A percentile compares a stretch with the other conserved stretches of the same genome.
phyloP scores from a whole-genome alignment of 1,284 basidiomycete genomes.

The Phaffia rhodozyma region DNA sequence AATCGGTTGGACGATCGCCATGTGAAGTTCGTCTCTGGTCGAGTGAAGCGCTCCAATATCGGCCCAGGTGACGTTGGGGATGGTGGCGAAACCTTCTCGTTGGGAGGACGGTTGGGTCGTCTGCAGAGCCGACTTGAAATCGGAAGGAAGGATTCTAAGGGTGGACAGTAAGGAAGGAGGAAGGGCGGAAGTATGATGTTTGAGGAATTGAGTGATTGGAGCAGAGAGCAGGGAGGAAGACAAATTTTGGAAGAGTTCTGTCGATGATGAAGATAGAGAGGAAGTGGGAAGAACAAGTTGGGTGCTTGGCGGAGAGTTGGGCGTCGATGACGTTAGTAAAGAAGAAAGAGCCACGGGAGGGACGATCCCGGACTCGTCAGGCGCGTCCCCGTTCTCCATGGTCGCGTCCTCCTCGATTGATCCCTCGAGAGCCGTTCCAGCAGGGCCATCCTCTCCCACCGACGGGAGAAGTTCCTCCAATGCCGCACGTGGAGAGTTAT shows the following conservation, averaged over 20 bases:
- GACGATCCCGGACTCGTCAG: too few relatives aligned
- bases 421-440: too few relatives aligned
- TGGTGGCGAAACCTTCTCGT: slow-evolving; percentile 92
- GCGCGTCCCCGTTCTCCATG: background rate
- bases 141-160: slow-evolving; percentile 62
- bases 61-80: slow-evolving; percentile 89
- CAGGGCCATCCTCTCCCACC: background rate
- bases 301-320: slow-evolving; percentile 6
- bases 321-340: background rate
- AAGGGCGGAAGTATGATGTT: slow-evolving; percentile 68
- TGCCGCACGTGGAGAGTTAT: slow-evolving; percentile 2
- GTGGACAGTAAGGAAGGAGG: slow-evolving; percentile 63
- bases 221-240: slow-evolving; percentile 40
- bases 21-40: slow-evolving; percentile 82
- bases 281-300: slow-evolving; percentile 18
- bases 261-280: background rate
- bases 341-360: too few relatives aligned
- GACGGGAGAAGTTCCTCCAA: background rate
- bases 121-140: slow-evolving; percentile 68
- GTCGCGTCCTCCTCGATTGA: background rate
- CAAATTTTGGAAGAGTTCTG: slow-evolving; percentile 24
- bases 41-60: slow-evolving; percentile 84
- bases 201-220: slow-evolving; percentile 80
- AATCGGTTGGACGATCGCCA: slow-evolving; percentile 96
- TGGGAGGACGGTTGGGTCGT: slow-evolving; percentile 91